Percentiles rank a stretch among this genome's conserved stretches.
phyloP scores from a whole-genome alignment of 768 basidiomycete species.

The Boletus sp. region DNA sequence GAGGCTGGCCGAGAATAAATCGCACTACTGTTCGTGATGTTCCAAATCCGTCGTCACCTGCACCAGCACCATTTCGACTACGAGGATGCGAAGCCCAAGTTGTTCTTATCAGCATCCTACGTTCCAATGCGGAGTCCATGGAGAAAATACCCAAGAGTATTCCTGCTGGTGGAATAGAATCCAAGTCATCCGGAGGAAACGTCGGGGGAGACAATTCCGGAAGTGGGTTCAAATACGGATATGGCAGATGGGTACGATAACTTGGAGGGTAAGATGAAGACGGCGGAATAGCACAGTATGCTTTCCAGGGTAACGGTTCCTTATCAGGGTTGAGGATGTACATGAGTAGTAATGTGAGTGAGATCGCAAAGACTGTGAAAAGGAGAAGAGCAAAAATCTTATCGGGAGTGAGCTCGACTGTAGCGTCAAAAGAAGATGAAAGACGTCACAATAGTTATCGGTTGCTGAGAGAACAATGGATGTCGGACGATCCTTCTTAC shows the following conservation, averaged over 20 bases:
- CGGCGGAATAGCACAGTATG: conserved; percentile 78
- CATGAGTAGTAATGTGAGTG: conserved; percentile 82
- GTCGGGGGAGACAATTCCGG: conserved; percentile 30
- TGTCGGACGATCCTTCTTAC: conserved; percentile 58
- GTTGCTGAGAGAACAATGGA: conserved; percentile 76
- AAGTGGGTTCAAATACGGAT: conserved; percentile 35
- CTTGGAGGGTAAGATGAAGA: conserved; percentile 42
- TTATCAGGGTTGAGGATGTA: conserved; percentile 96
- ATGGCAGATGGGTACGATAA: conserved; percentile 40
- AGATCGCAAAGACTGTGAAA: conserved; percentile 76
- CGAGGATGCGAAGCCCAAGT: conserved; percentile 86
- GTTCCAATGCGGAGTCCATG: conserved; percentile 78
- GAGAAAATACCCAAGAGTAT: conserved; percentile 90
- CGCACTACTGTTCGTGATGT: conserved; percentile 84
- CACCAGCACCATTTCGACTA: conserved; percentile 69
- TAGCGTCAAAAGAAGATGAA: neutral
- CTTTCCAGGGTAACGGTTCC: conserved; percentile 89
- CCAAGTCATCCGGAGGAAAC: conserved; percentile 75
- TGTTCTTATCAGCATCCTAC: conserved; percentile 81
- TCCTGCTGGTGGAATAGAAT: conserved; percentile 76
- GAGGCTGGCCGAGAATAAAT: conserved; percentile 85
- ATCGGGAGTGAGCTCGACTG: conserved; percentile 20
- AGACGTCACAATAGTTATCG: conserved; percentile 70
- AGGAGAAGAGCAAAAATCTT: conserved; percentile 71
- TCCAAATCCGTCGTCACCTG: conserved; percentile 65